Evolutionary conservation across 202 grass and related monocot genomes (phyloP).

Genomic region (Setaria italica): DNA sequence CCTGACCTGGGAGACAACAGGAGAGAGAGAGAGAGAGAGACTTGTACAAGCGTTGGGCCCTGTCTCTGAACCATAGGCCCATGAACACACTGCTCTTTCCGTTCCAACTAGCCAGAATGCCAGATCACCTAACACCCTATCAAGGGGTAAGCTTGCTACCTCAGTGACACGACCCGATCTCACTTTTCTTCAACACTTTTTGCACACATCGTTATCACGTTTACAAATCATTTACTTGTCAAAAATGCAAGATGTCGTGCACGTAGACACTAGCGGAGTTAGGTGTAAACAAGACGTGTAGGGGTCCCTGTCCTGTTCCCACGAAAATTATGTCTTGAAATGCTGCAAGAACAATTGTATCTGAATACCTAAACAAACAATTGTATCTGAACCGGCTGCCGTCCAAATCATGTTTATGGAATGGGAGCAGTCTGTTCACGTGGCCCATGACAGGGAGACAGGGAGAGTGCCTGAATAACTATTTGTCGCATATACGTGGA

Average conservation of each 20-base stretch:
- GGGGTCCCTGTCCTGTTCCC: not conserved
- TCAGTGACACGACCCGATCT: conserved; percentile 10
- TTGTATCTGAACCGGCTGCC: not conserved
- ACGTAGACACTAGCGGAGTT: not conserved
- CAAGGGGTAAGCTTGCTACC: not conserved
- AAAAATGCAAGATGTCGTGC: not conserved
- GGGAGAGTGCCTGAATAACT: conserved; percentile 18
- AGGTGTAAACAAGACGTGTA: not conserved
- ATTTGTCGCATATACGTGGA: not conserved
- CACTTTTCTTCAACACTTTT: not conserved
- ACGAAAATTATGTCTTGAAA: not conserved
- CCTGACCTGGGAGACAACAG: too few relatives aligned
- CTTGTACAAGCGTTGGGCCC: too few relatives aligned
- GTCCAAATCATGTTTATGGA: not conserved
- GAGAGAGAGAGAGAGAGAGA: too few relatives aligned
- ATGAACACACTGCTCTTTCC: not conserved
- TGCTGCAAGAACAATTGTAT: conserved; percentile 1
- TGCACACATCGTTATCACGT: conserved; percentile 16
- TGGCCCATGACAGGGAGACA: conserved; percentile 42
- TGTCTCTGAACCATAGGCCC: conserved; percentile 22
- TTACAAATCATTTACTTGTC: not conserved
- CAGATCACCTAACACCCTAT: not conserved
- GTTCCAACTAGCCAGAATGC: not conserved
- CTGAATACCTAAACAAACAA: not conserved
- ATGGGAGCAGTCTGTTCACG: conserved; percentile 15